Evolutionary conservation across 495 filamentous ascomycete species (phyloP), one percentile per base, ranked within the genome.

Genomic region (Aspergillus campestris): DNA sequence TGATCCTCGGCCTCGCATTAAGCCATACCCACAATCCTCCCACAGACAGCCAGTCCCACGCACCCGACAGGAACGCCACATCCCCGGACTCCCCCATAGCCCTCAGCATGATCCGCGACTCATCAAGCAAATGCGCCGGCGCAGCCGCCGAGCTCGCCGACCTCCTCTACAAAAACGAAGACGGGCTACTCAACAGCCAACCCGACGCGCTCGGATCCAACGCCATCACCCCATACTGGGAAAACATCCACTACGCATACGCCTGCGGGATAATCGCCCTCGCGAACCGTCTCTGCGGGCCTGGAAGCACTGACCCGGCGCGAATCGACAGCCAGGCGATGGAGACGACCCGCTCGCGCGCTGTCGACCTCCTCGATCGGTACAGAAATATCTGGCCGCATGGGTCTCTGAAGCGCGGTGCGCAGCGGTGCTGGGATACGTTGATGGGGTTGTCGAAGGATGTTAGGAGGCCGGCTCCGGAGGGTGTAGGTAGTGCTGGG

Each of bases 241-340:
- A 53, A 27, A 53, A 37, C 31, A 10, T 53, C 5, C 43, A 53
- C 37, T 53, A 49, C 30, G 37, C 49, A 4, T 50, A 53, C 29
- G 42, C 43, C 13, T 43, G 51, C 29, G 51, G 47, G 10, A 47
- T 42, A 0, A 31, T 53, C 6, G 31, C 49, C 9, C 47, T 53
- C 13, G 51, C 46, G 4, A 34, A 46, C 1, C 42, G 43, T 9
- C 18, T 31, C 9, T 49, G 46, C 15, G 41, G 41, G 14, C 46
- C 39, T 14, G 8, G 42, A 10, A 11, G 13, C 9, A 10, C 8
- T 8, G 9, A 8, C 36, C 28, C 24, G 10, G 10, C 6, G 7
- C 18, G 13, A 27, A 14, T 12, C 31, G 7, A 6, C 18, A 27
- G 27, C 14, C 37, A 14, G 27, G 33, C 14, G 7, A 15, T 40